These are phyloP conservation scores for Colletotrichum tropicicola DNA, from an alignment of 2,329 filamentous ascomycete species.

Conservation along the genomic window DNA sequence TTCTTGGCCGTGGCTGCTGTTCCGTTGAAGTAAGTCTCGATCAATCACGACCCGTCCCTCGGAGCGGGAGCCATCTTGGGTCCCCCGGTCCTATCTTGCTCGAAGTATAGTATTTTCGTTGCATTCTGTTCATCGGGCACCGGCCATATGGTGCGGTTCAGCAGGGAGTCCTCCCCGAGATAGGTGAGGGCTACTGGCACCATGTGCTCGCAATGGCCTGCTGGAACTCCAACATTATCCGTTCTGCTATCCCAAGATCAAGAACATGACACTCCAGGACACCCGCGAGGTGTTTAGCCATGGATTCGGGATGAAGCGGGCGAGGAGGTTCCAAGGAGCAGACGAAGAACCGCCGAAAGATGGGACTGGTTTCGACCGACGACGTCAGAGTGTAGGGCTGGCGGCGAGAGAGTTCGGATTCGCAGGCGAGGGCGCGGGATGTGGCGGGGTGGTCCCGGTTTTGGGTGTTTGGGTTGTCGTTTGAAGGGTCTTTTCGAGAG, in stretches of 20 bases:
- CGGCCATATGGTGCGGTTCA: conserved; percentile 57
- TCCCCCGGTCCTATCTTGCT: conserved; percentile 45
- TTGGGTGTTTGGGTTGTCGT: neutral
- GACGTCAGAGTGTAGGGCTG: neutral
- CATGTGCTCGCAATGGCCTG: conserved; percentile 57
- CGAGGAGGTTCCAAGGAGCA: conserved; percentile 48
- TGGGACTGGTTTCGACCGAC: neutral
- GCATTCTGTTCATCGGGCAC: conserved; percentile 54
- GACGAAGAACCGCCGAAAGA: conserved; percentile 32
- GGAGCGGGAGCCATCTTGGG: conserved; percentile 41
- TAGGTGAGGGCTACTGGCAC: conserved; percentile 58
- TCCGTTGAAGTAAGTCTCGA: conserved; percentile 54
- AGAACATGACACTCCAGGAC: conserved; percentile 63
- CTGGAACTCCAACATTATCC: conserved; percentile 59
- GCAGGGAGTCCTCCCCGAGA: conserved; percentile 54
- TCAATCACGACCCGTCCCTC: conserved; percentile 50
- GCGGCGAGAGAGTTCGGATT: neutral
- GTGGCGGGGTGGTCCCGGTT: neutral
- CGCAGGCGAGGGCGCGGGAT: neutral
- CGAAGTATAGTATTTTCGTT: conserved; percentile 52
- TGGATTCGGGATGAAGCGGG: conserved; percentile 54
- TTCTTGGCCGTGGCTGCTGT: conserved; percentile 51
- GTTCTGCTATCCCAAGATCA: no score
- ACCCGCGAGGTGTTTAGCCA: conserved; percentile 59
- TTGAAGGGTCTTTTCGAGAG: neutral